These are phyloP conservation scores for Phytophthora ohioensis DNA, from an alignment of 352 stramenopile species.

Conservation along the genomic window DNA sequence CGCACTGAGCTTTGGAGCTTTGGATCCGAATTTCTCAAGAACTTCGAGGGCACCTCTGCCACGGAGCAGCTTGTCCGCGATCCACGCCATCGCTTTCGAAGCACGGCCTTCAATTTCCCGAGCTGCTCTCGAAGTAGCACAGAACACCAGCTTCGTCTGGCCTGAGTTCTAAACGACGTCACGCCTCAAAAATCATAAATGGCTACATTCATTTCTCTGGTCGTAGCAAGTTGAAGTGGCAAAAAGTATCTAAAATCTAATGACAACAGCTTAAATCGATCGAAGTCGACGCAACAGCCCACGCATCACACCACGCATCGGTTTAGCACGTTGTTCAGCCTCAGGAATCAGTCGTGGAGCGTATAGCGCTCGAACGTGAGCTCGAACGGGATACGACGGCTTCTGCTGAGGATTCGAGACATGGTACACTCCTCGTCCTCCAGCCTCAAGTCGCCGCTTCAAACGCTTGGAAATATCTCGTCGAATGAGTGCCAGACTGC, in stretches of 20 bases:
- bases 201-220: background rate
- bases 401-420: constrained; percentile 23
- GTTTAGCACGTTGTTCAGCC: constrained; percentile 15
- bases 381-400: constrained; percentile 26
- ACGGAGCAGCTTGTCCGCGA: too few species aligned
- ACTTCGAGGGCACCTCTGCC: background rate
- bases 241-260: constrained; percentile 1
- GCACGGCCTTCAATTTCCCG: background rate
- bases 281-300: constrained; percentile 24
- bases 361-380: constrained; percentile 20
- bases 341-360: constrained; percentile 1
- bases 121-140: constrained; percentile 4
- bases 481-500: constrained; percentile 31
- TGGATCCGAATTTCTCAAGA: constrained; percentile 2
- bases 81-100: background rate
- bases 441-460: constrained; percentile 23
- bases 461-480: constrained; percentile 31
- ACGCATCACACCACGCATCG: constrained; percentile 14
- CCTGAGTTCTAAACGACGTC: background rate
- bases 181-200: too few species aligned
- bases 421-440: constrained; percentile 22
- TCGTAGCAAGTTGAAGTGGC: constrained; percentile 5
- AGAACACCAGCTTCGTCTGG: constrained; percentile 11
- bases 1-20: background rate
- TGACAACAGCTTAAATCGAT: too few species aligned